Evolutionary conservation across 139 green algal genomes (phyloP).

Genomic region (Coelastrella sp.): DNA sequence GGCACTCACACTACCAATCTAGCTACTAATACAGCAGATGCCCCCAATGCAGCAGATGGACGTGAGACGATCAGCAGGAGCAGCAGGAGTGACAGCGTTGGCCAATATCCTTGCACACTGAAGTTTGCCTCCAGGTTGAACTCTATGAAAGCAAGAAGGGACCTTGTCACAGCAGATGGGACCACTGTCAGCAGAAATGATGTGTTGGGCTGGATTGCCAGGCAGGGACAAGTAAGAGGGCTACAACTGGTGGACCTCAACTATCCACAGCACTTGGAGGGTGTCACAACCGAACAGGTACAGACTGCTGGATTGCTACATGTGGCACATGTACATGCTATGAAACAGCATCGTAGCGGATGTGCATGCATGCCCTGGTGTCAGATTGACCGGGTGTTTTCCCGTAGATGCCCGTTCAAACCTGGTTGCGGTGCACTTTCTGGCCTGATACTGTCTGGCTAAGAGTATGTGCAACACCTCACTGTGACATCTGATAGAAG

Average conservation of each 20-base stretch:
- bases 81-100: not conserved
- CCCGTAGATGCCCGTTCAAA: too few relatives aligned
- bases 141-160: slow-evolving; percentile 67
- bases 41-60: not conserved
- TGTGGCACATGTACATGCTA: not conserved
- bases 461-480: too few relatives aligned
- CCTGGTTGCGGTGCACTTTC: too few relatives aligned
- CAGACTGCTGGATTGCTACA: not conserved
- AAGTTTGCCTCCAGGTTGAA: slow-evolving; percentile 73
- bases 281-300: slow-evolving; percentile 23
- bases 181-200: not conserved
- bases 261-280: slow-evolving; percentile 71
- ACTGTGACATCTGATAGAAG: too few relatives aligned
- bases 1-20: not conserved
- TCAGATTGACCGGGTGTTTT: too few relatives aligned
- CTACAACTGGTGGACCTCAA: slow-evolving; percentile 72
- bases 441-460: too few relatives aligned
- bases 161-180: slow-evolving; percentile 47
- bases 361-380: too few relatives aligned
- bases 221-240: slow-evolving; percentile 60
- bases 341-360: too few relatives aligned
- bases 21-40: not conserved
- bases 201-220: slow-evolving; percentile 60
- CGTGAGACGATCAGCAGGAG: not conserved
- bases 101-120: slow-evolving; percentile 39